Evolutionary conservation across 306 rosid genomes (phyloP).

Genomic region (Cucumis cinereus): DNA sequence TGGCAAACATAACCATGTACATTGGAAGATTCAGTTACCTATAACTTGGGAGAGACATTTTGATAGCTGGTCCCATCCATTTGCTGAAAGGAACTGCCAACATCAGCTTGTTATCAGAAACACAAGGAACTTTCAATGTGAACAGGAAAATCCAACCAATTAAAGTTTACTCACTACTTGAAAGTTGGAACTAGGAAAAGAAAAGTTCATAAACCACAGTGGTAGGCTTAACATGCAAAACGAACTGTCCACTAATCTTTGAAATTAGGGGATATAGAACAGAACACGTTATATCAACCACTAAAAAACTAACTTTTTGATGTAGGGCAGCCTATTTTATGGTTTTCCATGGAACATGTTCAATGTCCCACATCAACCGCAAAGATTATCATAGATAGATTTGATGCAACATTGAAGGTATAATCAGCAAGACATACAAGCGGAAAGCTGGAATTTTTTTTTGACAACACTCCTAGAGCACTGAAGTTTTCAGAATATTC

Average conservation of each 20-base stretch:
- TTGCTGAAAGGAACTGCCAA: conserved; percentile 32
- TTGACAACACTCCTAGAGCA: neutral
- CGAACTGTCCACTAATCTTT: neutral
- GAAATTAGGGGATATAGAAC: neutral
- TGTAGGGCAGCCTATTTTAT: neutral
- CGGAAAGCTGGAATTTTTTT: neutral
- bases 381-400: neutral
- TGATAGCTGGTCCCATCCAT: conserved; percentile 73
- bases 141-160: neutral
- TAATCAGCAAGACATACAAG: neutral
- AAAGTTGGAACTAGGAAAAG: neutral
- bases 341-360: neutral
- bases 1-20: neutral
- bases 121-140: neutral
- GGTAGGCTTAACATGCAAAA: neutral
- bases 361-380: neutral
- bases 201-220: neutral
- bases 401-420: neutral
- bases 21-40: conserved; percentile 33
- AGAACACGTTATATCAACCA: neutral
- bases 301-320: neutral
- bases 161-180: neutral
- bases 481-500: neutral
- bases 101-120: conserved; percentile 1
- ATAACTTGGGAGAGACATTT: conserved; percentile 79